Conservation (phyloP, 768 basidiomycete species). For the Dictyophora rubrovolvata region DNA sequence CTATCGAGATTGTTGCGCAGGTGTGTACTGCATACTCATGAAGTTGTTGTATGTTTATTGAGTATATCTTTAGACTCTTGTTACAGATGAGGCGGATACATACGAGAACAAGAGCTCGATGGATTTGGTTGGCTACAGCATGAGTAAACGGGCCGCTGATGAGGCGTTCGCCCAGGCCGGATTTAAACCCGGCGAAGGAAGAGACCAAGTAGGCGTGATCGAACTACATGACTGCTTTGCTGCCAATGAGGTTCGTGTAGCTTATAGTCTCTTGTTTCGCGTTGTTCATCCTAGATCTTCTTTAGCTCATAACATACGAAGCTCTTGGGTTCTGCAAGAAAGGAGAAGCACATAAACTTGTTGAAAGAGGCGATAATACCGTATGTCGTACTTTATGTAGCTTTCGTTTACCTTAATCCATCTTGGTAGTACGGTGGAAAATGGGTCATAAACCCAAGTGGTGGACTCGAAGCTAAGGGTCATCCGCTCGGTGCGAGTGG, state of each 20-base stretch:
- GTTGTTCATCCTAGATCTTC: not conserved
- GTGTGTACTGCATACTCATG: not conserved
- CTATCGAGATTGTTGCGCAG: conserved; percentile 69
- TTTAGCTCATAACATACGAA: conserved; percentile 72
- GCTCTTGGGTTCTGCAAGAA: conserved; percentile 62
- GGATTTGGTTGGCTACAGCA: conserved; percentile 72
- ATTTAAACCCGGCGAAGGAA: conserved; percentile 46
- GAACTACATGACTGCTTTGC: conserved; percentile 86
- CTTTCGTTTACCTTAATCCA: not conserved
- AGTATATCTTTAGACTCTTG: conserved; percentile 26
- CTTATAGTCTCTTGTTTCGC: not conserved
- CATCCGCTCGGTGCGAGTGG: conserved; percentile 80
- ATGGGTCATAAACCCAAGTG: conserved; percentile 76
- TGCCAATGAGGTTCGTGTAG: conserved; percentile 53
- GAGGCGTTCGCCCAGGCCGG: conserved; percentile 64
- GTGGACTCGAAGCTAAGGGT: conserved; percentile 82
- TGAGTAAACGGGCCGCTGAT: conserved; percentile 62
- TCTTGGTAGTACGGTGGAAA: conserved; percentile 63
- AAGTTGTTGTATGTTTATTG: not conserved
- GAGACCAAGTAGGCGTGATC: conserved; percentile 72
- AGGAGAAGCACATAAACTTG: conserved; percentile 63
- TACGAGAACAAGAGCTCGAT: conserved; percentile 65
- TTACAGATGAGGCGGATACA: conserved; percentile 54
- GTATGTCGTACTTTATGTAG: conserved; percentile 28
- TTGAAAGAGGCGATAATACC: conserved; percentile 71